These are phyloP conservation scores for Boletus reticulatus DNA, from an alignment of 768 basidiomycete species.

Conservation along the genomic window DNA sequence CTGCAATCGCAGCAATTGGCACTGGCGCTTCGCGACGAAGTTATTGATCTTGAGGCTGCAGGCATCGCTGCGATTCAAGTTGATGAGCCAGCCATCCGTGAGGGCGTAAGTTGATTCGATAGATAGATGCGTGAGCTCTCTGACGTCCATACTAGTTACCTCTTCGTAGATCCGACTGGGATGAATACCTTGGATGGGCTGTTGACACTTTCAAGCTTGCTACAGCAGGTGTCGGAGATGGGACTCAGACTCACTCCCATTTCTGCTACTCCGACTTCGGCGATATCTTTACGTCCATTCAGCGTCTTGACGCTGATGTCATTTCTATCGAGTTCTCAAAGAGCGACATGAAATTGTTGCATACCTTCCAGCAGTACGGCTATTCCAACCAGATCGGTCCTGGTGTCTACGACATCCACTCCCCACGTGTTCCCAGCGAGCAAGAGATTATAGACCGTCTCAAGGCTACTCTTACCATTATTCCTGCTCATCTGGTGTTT, in stretches of 20 bases:
- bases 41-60: slow-evolving; percentile 93
- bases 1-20: slow-evolving; percentile 98
- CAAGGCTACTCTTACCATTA: slow-evolving; percentile 75
- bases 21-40: slow-evolving; percentile 96
- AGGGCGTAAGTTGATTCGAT: slow-evolving; percentile 65
- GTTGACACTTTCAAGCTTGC: slow-evolving; percentile 98
- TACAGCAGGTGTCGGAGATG: slow-evolving; percentile 92
- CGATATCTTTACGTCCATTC: slow-evolving; percentile 97
- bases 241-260: slow-evolving; percentile 97
- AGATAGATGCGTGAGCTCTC: neutral
- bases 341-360: slow-evolving; percentile 96
- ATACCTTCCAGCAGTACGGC: slow-evolving; percentile 91
- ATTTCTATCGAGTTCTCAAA: slow-evolving; percentile 99
- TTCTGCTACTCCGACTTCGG: slow-evolving; percentile 99
- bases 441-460: slow-evolving; percentile 95
- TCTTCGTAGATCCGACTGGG: slow-evolving; percentile 95
- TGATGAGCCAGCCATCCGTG: slow-evolving; percentile 99
- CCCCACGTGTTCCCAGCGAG: slow-evolving; percentile 91
- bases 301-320: slow-evolving; percentile 95
- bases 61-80: slow-evolving; percentile 98
- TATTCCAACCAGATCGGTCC: slow-evolving; percentile 98
- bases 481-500: slow-evolving; percentile 79
- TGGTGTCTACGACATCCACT: slow-evolving; percentile 99
- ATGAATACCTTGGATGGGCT: slow-evolving; percentile 94
- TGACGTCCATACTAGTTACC: slow-evolving; percentile 58